Evolutionary conservation across 2,329 filamentous ascomycete species (phyloP).

Genomic region (Coniosporium tulheliwenetii): DNA sequence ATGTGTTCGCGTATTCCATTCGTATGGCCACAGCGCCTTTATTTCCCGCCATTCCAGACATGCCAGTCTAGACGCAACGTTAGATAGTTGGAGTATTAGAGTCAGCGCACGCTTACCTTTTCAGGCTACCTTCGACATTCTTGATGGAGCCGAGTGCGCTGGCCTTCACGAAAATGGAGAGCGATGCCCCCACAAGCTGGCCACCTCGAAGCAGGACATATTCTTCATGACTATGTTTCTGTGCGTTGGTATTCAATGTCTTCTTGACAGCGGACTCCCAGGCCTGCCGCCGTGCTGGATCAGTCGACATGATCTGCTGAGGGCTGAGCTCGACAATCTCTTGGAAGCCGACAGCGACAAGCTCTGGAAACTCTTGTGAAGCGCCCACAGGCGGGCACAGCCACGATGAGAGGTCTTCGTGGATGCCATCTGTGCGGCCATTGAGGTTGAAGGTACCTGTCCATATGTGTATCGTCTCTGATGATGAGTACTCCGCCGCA

Average conservation of each 20-base stretch:
- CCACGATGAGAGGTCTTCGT: constrained; percentile 73
- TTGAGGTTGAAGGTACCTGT: constrained; percentile 93
- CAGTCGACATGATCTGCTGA: constrained; percentile 98
- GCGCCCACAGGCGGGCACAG: constrained; percentile 50
- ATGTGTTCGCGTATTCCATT: constrained; percentile 85
- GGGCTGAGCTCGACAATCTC: constrained; percentile 97
- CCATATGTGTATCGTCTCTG: constrained; percentile 60
- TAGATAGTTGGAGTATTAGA: constrained; percentile 5
- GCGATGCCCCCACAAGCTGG: constrained; percentile 82
- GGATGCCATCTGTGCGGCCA: constrained; percentile 62
- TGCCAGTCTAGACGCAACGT: constrained; percentile 43
- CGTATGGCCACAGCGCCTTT: constrained; percentile 95
- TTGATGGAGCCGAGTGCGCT: constrained; percentile 70
- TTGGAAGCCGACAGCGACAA: constrained; percentile 86
- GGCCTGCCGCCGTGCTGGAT: constrained; percentile 65
- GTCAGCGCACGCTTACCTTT: constrained; percentile 42
- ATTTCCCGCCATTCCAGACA: constrained; percentile 95
- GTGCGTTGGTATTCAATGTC: constrained; percentile 59
- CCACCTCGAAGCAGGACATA: constrained; percentile 86
- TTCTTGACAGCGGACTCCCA: constrained; percentile 76
- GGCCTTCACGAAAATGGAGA: constrained; percentile 80
- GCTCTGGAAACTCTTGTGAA: constrained; percentile 54
- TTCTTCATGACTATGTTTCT: constrained; percentile 48
- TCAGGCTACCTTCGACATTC: constrained; percentile 90
- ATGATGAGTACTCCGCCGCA: constrained; percentile 58